Evolutionary conservation across 2,329 filamentous ascomycete species (phyloP).

Genomic region (Aspergillus chevalieri): DNA sequence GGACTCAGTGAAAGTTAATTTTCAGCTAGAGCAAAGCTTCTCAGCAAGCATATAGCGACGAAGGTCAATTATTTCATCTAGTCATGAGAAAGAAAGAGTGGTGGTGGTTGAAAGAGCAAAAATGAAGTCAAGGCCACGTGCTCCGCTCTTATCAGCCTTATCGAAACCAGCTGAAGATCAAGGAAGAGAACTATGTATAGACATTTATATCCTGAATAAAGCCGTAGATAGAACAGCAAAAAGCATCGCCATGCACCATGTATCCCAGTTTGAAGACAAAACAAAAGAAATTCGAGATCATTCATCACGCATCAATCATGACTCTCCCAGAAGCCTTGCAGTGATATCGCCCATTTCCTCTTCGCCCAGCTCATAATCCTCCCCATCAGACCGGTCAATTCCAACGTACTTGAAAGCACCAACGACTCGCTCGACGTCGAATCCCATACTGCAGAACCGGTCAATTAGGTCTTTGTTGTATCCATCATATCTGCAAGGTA

Average conservation of each 20-base stretch:
- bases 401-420: conserved; percentile 74
- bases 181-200: background rate
- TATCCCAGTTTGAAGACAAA: conserved; percentile 1
- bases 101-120: no score
- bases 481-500: conserved; percentile 63
- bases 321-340: conserved; percentile 74
- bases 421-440: conserved; percentile 79
- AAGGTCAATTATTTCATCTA: no score
- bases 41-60: no score
- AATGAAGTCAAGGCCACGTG: no score
- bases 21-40: no score
- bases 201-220: background rate
- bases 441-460: conserved; percentile 84
- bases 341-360: conserved; percentile 88
- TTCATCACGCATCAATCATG: conserved; percentile 34
- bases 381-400: conserved; percentile 69
- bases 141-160: no score
- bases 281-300: conserved; percentile 6
- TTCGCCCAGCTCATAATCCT: conserved; percentile 81
- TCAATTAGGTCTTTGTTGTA: conserved; percentile 81
- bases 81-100: no score
- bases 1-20: background rate
- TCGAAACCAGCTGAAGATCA: background rate
- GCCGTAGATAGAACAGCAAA: conserved; percentile 1
- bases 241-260: conserved; percentile 28